phyloP scores from a whole-genome alignment of 441 rosid genomes.

The Gossypium lobatum region DNA sequence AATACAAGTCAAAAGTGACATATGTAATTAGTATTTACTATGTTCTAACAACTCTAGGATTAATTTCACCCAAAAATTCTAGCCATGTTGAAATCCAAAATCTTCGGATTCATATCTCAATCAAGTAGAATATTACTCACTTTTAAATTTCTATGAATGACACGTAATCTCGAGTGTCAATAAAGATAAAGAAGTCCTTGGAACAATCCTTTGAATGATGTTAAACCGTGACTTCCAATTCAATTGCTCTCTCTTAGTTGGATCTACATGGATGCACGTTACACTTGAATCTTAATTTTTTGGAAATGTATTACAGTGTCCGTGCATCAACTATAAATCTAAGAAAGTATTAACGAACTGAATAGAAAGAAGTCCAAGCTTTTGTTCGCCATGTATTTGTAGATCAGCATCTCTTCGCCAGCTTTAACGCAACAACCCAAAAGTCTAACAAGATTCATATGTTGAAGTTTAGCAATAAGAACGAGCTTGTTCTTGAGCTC shows the following conservation, averaged over 20 bases:
- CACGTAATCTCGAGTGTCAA: background rate
- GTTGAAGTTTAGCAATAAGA: slow-evolving; percentile 7
- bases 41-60: slow-evolving; percentile 1
- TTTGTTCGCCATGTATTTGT: background rate
- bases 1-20: background rate
- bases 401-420: background rate
- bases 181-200: background rate
- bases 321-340: too few species aligned
- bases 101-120: slow-evolving; percentile 13
- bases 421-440: slow-evolving; percentile 3
- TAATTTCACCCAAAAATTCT: slow-evolving; percentile 13
- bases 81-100: slow-evolving; percentile 9
- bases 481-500: slow-evolving; percentile 1
- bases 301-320: too few species aligned
- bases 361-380: slow-evolving; percentile 3
- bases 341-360: background rate
- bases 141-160: background rate
- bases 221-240: background rate
- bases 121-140: slow-evolving; percentile 2
- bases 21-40: background rate
- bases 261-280: background rate
- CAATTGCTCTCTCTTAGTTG: background rate
- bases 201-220: slow-evolving; percentile 11
- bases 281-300: background rate
- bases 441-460: slow-evolving; percentile 12